Conservation (phyloP, 1,284 basidiomycete genomes). For the Grifola frondosa region DNA sequence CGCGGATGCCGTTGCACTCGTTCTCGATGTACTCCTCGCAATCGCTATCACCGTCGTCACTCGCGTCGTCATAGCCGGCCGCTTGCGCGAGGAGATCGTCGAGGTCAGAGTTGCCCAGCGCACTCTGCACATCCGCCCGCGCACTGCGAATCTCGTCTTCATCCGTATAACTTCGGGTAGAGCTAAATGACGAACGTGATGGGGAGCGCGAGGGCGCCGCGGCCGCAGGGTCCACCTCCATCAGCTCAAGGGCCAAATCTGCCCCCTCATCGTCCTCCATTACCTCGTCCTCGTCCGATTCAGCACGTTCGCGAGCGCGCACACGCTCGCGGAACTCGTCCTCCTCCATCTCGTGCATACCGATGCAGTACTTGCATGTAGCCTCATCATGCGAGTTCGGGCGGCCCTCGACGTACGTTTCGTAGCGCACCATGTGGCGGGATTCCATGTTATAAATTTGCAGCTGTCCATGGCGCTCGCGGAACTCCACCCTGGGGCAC, state of each 20-base stretch:
- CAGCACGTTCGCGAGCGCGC: slow-evolving; percentile 1
- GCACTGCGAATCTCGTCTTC: slow-evolving; percentile 10
- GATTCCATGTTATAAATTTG: slow-evolving; percentile 13
- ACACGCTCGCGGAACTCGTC: slow-evolving; percentile 18
- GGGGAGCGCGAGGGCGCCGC: slow-evolving; percentile 9
- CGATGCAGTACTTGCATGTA: slow-evolving; percentile 35
- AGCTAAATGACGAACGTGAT: slow-evolving; percentile 16
- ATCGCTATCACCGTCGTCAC: slow-evolving; percentile 22
- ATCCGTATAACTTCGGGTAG: slow-evolving; percentile 7
- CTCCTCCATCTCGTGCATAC: slow-evolving; percentile 24
- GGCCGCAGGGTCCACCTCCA: slow-evolving; percentile 2
- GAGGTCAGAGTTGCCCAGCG: slow-evolving; percentile 8
- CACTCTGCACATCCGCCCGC: not conserved
- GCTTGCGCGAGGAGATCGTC: slow-evolving; percentile 22
- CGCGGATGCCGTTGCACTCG: slow-evolving; percentile 51
- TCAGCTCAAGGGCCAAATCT: slow-evolving; percentile 19
- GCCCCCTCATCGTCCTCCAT: slow-evolving; percentile 10
- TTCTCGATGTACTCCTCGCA: slow-evolving; percentile 22
- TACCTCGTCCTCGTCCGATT: not conserved
- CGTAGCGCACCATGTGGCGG: slow-evolving; percentile 28
- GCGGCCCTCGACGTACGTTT: slow-evolving; percentile 35
- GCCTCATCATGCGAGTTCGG: slow-evolving; percentile 42
- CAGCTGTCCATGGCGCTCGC: slow-evolving; percentile 26
- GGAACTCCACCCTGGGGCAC: slow-evolving; percentile 39
- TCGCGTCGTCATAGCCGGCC: slow-evolving; percentile 29